A percentile compares a stretch with the other conserved stretches of the same genome.
phyloP scores from a whole-genome alignment of 352 stramenopile species.

The Globisporangium iwayamae region DNA sequence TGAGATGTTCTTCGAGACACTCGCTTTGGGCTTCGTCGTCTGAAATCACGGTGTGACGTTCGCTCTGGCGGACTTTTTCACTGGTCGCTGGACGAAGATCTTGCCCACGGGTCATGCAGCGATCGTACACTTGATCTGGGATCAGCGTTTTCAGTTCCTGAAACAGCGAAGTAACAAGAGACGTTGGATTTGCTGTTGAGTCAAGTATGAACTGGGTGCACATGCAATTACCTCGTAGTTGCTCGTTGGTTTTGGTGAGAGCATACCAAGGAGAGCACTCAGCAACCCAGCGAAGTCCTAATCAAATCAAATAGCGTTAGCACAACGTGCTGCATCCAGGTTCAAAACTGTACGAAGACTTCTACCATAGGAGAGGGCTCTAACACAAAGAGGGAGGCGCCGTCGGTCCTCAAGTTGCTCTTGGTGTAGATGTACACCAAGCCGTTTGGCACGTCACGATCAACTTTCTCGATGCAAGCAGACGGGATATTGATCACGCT shows the following conservation, averaged over 20 bases:
- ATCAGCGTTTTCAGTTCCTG: conserved; percentile 9
- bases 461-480: conserved; percentile 35
- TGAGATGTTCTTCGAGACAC: conserved; percentile 3
- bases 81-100: neutral
- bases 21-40: conserved; percentile 3
- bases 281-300: conserved; percentile 5
- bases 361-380: conserved; percentile 10
- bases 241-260: neutral
- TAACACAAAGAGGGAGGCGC: conserved; percentile 16
- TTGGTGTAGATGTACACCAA: conserved; percentile 24
- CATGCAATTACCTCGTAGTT: conserved; percentile 6
- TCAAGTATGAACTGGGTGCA: neutral
- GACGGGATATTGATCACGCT: conserved; percentile 58
- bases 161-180: neutral
- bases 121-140: conserved; percentile 1
- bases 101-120: neutral
- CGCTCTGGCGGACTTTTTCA: neutral
- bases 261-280: neutral
- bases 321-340: neutral
- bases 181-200: neutral
- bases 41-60: neutral
- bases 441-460: conserved; percentile 26
- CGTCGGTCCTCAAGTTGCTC: conserved; percentile 4
- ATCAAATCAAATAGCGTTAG: neutral
- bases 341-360: too few species aligned